These are phyloP conservation scores for Ustilago xerochloae DNA, from an alignment of 1,284 basidiomycete species.

Conservation along the genomic window DNA sequence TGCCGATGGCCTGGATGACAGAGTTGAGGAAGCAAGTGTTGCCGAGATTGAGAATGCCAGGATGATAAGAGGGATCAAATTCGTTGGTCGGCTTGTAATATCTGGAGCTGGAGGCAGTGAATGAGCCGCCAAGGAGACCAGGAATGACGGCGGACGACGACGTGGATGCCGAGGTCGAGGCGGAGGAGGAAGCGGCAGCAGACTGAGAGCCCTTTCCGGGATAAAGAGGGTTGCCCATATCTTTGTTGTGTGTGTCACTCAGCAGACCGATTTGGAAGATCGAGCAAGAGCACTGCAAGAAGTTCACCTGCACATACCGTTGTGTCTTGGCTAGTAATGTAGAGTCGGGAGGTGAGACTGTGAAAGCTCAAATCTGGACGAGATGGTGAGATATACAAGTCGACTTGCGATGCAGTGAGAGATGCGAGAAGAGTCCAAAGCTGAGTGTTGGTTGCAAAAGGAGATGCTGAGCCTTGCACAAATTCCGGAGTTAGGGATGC, in stretches of 20 bases:
- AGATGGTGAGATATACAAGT: no score
- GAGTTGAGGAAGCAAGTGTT: constrained; percentile 95
- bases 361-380: no score
- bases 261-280: no score
- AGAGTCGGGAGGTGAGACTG: background rate
- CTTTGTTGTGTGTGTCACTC: background rate
- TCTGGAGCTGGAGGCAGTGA: constrained; percentile 87
- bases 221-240: constrained; percentile 30
- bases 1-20: constrained; percentile 79
- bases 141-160: constrained; percentile 10
- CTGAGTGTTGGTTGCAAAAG: no score
- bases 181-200: constrained; percentile 69
- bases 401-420: background rate
- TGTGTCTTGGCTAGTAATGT: background rate
- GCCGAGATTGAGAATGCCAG: constrained; percentile 84
- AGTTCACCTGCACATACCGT: no score
- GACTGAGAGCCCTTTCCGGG: constrained; percentile 72
- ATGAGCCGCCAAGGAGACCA: constrained; percentile 74
- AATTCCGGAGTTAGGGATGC: background rate
- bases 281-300: no score
- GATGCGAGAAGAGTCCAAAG: constrained; percentile 2
- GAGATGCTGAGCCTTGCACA: background rate
- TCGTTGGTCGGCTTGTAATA: constrained; percentile 70
- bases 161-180: background rate
- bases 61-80: constrained; percentile 52